A percentile compares a stretch with the other conserved stretches of the same genome.
Evolutionary conservation across 345 rosid species (phyloP).

Genomic region (Heritiera littoralis): DNA sequence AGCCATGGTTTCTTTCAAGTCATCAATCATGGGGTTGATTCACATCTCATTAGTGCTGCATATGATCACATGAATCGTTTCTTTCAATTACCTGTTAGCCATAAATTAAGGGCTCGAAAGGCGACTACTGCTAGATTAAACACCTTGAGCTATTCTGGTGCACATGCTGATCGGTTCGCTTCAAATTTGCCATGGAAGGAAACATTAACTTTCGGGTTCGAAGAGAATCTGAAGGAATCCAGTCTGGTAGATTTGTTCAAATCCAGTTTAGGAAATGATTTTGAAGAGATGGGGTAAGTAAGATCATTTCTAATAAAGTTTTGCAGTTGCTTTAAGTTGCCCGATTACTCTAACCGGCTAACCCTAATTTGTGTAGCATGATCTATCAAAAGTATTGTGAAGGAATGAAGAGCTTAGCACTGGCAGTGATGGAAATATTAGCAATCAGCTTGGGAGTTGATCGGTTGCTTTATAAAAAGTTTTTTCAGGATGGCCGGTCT

Average conservation of each 20-base stretch:
- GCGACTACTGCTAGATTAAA: slow-evolving; percentile 17
- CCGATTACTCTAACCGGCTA: neutral
- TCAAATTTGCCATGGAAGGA: slow-evolving; percentile 74
- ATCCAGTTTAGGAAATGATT: slow-evolving; percentile 44
- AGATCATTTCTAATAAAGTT: too few species aligned
- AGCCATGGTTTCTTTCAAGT: slow-evolving; percentile 69
- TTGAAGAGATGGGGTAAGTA: slow-evolving; percentile 47
- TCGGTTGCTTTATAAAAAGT: slow-evolving; percentile 34
- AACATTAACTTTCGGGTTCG: slow-evolving; percentile 44
- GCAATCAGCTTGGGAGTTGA: slow-evolving; percentile 57
- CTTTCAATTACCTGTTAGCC: slow-evolving; percentile 34
- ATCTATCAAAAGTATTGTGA: slow-evolving; percentile 53
- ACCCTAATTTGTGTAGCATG: slow-evolving; percentile 33
- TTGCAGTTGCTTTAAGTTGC: too few species aligned
- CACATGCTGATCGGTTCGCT: slow-evolving; percentile 48
- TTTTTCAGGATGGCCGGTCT: slow-evolving; percentile 54
- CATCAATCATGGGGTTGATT: slow-evolving; percentile 57
- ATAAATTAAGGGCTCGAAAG: slow-evolving; percentile 38
- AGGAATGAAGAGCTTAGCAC: slow-evolving; percentile 44
- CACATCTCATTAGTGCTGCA: slow-evolving; percentile 35
- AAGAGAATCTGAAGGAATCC: slow-evolving; percentile 9
- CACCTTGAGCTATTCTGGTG: slow-evolving; percentile 46
- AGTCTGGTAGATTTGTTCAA: slow-evolving; percentile 44
- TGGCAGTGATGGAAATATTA: slow-evolving; percentile 48
- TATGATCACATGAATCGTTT: slow-evolving; percentile 33